phyloP scores from a whole-genome alignment of 2,329 filamentous ascomycete species.

The Sporothrix mexicana region DNA sequence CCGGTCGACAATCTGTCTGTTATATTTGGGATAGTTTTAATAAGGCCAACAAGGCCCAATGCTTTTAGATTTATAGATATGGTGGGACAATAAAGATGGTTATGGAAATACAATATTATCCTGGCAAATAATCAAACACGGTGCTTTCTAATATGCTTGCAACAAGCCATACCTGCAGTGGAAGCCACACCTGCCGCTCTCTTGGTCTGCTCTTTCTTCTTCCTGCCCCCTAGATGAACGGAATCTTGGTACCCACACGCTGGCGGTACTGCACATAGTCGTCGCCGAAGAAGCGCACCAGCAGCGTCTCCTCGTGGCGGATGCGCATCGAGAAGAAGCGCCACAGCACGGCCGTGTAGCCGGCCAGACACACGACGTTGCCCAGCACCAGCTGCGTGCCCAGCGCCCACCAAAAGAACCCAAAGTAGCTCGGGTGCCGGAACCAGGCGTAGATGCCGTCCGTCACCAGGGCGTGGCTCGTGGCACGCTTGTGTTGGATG shows the following conservation, averaged over 20 bases:
- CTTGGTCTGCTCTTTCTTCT: not conserved
- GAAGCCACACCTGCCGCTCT: too few species aligned
- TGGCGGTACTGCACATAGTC: conserved; percentile 78
- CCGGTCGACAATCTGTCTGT: not conserved
- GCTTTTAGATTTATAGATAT: conserved; percentile 2
- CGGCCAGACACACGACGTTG: conserved; percentile 78
- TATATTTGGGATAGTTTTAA: not conserved
- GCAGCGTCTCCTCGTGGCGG: conserved; percentile 74
- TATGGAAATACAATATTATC: not conserved
- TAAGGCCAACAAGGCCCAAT: not conserved
- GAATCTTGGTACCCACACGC: conserved; percentile 78
- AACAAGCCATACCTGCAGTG: too few species aligned
- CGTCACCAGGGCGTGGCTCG: conserved; percentile 80
- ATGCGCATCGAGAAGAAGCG: conserved; percentile 81
- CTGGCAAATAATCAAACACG: not conserved
- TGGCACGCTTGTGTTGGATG: conserved; percentile 72
- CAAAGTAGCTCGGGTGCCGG: conserved; percentile 93
- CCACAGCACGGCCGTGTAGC: conserved; percentile 79
- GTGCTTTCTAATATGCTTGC: not conserved
- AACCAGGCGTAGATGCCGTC: conserved; percentile 76
- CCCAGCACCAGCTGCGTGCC: conserved; percentile 91
- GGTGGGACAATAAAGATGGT: not conserved
- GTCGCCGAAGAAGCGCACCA: conserved; percentile 82
- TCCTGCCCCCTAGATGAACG: conserved; percentile 62
- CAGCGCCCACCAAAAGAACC: conserved; percentile 98